Evolutionary conservation across 2,329 filamentous ascomycete species (phyloP).

Genomic region (Colletotrichum viniferum): DNA sequence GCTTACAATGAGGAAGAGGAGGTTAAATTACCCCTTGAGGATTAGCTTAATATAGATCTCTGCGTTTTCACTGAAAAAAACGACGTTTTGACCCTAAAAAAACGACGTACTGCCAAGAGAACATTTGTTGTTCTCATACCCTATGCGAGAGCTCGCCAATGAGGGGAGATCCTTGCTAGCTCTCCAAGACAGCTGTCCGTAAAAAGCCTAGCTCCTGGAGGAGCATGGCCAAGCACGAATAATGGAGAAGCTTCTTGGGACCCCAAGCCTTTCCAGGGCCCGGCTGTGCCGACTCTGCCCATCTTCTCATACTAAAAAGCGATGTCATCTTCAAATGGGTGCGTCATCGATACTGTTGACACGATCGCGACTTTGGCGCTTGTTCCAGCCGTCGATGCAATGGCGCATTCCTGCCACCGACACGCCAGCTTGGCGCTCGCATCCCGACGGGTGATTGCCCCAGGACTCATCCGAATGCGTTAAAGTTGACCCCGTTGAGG

Average conservation of each 20-base stretch:
- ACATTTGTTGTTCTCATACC: too few species aligned
- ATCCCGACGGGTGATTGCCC: background rate
- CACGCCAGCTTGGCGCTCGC: background rate
- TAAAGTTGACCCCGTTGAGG: background rate
- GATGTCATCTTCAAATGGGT: background rate
- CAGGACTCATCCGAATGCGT: background rate
- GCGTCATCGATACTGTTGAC: constrained; percentile 15
- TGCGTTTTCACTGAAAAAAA: too few species aligned
- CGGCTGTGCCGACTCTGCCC: constrained; percentile 1
- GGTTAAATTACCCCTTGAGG: too few species aligned
- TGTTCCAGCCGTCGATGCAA: background rate
- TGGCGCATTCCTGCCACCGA: background rate
- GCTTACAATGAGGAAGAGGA: too few species aligned
- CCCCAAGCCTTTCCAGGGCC: background rate
- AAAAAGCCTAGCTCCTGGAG: background rate
- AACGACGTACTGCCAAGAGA: too few species aligned
- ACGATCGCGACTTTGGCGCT: constrained; percentile 14
- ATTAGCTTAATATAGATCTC: too few species aligned
- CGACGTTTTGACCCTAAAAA: too few species aligned
- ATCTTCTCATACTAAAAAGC: background rate
- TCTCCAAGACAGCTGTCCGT: background rate
- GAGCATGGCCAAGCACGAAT: background rate
- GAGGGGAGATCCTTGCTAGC: background rate
- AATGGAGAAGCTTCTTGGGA: background rate
- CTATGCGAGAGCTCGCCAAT: background rate